These are phyloP conservation scores for Monosporozyma solicola DNA, from an alignment of 805 yeast genomes.

Conservation along the genomic window DNA sequence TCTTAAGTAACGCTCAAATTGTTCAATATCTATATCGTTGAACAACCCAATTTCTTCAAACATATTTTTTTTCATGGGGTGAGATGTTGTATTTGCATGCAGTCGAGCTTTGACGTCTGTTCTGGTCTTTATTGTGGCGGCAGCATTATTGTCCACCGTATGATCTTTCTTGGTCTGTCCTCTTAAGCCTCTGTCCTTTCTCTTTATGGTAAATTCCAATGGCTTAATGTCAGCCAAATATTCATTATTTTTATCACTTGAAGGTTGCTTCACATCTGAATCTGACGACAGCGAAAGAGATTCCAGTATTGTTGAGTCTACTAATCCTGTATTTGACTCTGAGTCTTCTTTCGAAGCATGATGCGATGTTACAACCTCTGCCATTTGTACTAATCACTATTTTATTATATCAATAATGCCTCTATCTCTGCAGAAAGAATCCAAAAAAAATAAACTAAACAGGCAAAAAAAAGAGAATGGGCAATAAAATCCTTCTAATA, in stretches of 20 bases:
- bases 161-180: neutral
- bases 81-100: slow-evolving; percentile 1
- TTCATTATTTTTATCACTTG: neutral
- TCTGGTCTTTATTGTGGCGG: neutral
- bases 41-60: neutral
- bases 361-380: neutral
- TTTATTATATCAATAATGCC: neutral
- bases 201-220: slow-evolving; percentile 17
- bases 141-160: no score
- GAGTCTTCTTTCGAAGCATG: neutral
- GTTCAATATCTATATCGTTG: slow-evolving; percentile 27
- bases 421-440: neutral
- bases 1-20: slow-evolving; percentile 35
- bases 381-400: neutral
- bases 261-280: neutral
- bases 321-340: neutral
- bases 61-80: neutral
- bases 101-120: slow-evolving; percentile 13
- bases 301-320: neutral
- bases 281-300: neutral
- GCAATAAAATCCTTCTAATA: neutral
- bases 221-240: slow-evolving; percentile 11
- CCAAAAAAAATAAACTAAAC: neutral
- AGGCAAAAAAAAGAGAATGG: neutral
- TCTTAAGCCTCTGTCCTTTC: neutral